Evolutionary conservation across 2,329 filamentous ascomycete species (phyloP).

Genomic region (Hypomyces perniciosus): DNA sequence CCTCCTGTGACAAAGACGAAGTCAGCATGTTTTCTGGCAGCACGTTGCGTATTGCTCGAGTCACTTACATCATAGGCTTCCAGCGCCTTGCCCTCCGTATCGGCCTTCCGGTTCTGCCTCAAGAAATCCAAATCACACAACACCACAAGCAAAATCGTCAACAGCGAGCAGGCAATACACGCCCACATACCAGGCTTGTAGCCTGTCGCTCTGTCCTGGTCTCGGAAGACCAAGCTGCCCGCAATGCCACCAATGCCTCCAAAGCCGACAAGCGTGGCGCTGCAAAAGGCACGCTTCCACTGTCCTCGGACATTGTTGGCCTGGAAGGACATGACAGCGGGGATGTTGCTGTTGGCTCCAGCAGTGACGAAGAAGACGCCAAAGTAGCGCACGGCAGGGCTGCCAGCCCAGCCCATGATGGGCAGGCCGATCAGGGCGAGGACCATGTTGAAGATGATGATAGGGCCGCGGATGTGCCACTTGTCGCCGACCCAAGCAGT

Average conservation of each 20-base stretch:
- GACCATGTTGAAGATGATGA: slow-evolving; percentile 60
- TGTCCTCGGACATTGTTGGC: slow-evolving; percentile 84
- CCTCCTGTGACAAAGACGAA: slow-evolving; percentile 17
- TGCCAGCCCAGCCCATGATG: slow-evolving; percentile 62
- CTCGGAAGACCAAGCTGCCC: slow-evolving; percentile 65
- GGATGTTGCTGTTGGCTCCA: slow-evolving; percentile 72
- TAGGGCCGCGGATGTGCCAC: slow-evolving; percentile 58
- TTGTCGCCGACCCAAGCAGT: slow-evolving; percentile 61
- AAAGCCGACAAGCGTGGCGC: slow-evolving; percentile 67
- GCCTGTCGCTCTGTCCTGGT: slow-evolving; percentile 42
- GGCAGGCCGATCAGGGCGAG: slow-evolving; percentile 63
- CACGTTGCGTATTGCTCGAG: background rate
- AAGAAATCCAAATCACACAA: slow-evolving; percentile 36
- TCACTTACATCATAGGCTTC: slow-evolving; percentile 44
- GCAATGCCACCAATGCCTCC: slow-evolving; percentile 75
- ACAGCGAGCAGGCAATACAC: slow-evolving; percentile 44
- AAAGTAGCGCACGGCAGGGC: slow-evolving; percentile 57
- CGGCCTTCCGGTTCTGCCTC: slow-evolving; percentile 42
- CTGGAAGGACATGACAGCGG: slow-evolving; percentile 70
- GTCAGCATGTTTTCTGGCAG: background rate
- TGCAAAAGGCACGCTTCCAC: slow-evolving; percentile 80
- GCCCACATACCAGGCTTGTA: slow-evolving; percentile 52
- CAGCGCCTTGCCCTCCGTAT: slow-evolving; percentile 46
- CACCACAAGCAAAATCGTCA: slow-evolving; percentile 41
- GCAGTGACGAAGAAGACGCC: slow-evolving; percentile 72